Evolutionary conservation across 2,329 filamentous ascomycete genomes (phyloP).

Genomic region (Teratosphaeria epicoccoides): DNA sequence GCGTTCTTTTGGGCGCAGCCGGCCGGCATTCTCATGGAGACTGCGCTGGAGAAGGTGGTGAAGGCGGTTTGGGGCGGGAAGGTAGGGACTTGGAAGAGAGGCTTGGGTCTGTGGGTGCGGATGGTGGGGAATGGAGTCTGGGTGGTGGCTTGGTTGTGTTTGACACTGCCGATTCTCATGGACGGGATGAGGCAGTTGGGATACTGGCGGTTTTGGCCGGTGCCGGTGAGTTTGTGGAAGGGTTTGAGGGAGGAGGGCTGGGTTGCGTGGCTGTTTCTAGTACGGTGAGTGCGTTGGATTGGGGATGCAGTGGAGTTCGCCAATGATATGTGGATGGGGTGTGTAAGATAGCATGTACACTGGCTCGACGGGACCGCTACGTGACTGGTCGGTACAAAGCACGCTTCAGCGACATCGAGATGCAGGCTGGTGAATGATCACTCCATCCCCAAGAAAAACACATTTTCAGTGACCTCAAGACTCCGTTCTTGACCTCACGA

Average conservation of each 20-base stretch:
- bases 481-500: too few relatives aligned
- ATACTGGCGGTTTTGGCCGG: conserved; percentile 19
- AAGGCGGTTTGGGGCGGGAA: not conserved
- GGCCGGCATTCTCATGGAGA: conserved; percentile 17
- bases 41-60: conserved; percentile 6
- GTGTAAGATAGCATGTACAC: too few relatives aligned
- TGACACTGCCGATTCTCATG: conserved; percentile 15
- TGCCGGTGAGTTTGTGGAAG: conserved; percentile 16
- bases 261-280: conserved; percentile 10
- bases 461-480: too few relatives aligned
- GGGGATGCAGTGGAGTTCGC: too few relatives aligned
- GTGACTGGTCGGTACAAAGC: too few relatives aligned
- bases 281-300: too few relatives aligned
- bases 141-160: conserved; percentile 15
- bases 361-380: too few relatives aligned
- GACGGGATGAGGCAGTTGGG: conserved; percentile 18
- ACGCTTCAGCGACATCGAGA: too few relatives aligned
- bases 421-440: too few relatives aligned
- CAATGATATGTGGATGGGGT: too few relatives aligned
- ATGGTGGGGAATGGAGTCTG: conserved; percentile 12
- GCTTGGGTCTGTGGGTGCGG: conserved; percentile 1
- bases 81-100: not conserved
- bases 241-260: conserved; percentile 11
- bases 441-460: too few relatives aligned
- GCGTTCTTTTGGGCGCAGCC: conserved; percentile 23